Base-by-base conservation (phyloP, 1,284 basidiomycete genomes). In the Leccinum griseonigrum region DNA sequence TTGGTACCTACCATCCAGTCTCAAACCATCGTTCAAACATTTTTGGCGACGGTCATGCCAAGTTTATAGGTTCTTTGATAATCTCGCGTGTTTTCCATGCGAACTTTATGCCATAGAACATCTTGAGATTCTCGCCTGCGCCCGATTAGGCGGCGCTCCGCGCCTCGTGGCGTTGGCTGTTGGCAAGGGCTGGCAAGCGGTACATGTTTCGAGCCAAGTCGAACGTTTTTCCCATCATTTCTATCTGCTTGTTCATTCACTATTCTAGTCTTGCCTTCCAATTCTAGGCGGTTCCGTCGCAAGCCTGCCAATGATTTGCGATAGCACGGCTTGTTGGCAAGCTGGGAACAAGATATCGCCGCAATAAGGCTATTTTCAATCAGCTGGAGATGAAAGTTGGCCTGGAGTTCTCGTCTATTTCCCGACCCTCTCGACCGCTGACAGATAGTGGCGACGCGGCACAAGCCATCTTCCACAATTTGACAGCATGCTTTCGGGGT, bases 151-250 rank as follows among this genome's bases (percentile, higher is more conserved):
- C 46, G 4, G 54, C 54, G 6, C 56, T 63, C 57, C 57, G 54
- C 22, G 60, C 68, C 70, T 72, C 70, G 59, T 72, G 70, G 51
- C 53, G 1, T 32, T 69, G 68, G 62, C 64, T 18, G 57, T 69
- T 72, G 68, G 69, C 61, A 70, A 43, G 16, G 48, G 48, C 22
- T 22, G 22, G 22, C 46, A 32, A 51, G 54, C 38, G 29, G 58
- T 63, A 66, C 68, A 64, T 70, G 62, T 62, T 60, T 54, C 34
- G 36, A 56, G 11, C 50, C 60, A 54, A 63, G 46, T 28, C 22
- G 1, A 56, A 66, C 13, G 4, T 50, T 34, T 31, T 3, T 32
- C 13, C n/a, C 50, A 32, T 36, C 26, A 32, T 57, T 52, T 18
- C 3, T 14, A 5, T 36, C 13, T 3, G 10, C 18, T 50, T 14